A percentile compares a stretch with the other conserved stretches of the same genome.
phyloP scores from a whole-genome alignment of 73 alveolate genomes.

The Paramecium sonneborni region DNA sequence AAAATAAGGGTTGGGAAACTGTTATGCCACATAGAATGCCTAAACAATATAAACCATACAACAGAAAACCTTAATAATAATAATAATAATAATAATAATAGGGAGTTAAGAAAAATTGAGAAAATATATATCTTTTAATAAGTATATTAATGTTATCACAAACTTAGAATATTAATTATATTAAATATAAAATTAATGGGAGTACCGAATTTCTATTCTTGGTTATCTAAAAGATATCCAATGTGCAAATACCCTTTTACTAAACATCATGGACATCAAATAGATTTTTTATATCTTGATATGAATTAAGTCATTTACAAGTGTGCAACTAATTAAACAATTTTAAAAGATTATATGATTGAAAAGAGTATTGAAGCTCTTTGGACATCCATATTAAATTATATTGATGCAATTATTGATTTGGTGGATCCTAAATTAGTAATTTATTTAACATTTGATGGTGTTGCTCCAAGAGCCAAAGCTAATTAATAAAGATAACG shows the following conservation, averaged over 20 bases:
- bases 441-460: constrained; percentile 92
- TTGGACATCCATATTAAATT: constrained; percentile 82
- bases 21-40: constrained; percentile 23
- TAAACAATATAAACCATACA: not conserved
- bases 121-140: not conserved
- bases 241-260: constrained; percentile 78
- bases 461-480: constrained; percentile 99
- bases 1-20: constrained; percentile 22
- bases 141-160: no score
- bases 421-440: constrained; percentile 90
- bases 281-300: constrained; percentile 97
- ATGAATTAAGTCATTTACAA: constrained; percentile 97
- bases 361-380: constrained; percentile 81
- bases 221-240: constrained; percentile 95
- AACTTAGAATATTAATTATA: no score
- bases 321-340: constrained; percentile 87
- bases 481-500: constrained; percentile 97
- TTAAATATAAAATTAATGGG: constrained; percentile 88
- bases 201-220: constrained; percentile 96
- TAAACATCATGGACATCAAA: constrained; percentile 84
- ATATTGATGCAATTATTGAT: constrained; percentile 87
- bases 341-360: constrained; percentile 75
- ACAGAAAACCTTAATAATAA: not conserved
- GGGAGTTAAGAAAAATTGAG: not conserved
- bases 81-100: not conserved